phyloP scores from a whole-genome alignment of 768 basidiomycete species.

The Gymnopilus junonius region DNA sequence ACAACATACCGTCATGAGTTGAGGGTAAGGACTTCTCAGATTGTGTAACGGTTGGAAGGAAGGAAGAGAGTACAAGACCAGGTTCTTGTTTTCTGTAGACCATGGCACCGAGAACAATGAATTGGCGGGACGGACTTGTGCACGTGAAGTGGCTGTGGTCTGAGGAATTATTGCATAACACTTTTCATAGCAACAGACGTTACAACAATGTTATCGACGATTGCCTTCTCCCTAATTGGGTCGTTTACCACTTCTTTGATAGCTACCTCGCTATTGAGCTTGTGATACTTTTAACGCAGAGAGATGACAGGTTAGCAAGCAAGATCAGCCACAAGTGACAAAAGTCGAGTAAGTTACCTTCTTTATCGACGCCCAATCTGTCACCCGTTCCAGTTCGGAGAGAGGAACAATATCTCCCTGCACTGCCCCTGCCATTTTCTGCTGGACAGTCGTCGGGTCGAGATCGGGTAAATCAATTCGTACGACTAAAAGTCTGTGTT shows the following conservation, averaged over 20 bases:
- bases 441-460: slow-evolving; percentile 41
- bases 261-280: slow-evolving; percentile 59
- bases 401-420: slow-evolving; percentile 59
- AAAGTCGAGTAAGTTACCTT: slow-evolving; percentile 68
- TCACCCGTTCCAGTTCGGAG: slow-evolving; percentile 44
- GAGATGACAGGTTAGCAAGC: background rate
- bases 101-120: too few species aligned
- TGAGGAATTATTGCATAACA: slow-evolving; percentile 44
- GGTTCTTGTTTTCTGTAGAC: too few species aligned
- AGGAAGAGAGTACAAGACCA: too few species aligned
- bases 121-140: too few species aligned
- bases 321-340: background rate
- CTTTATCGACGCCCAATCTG: slow-evolving; percentile 75
- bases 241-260: slow-evolving; percentile 39
- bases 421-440: slow-evolving; percentile 61
- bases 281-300: slow-evolving; percentile 56
- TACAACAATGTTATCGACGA: slow-evolving; percentile 70
- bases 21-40: too few species aligned
- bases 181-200: slow-evolving; percentile 84
- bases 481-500: slow-evolving; percentile 75
- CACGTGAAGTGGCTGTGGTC: background rate
- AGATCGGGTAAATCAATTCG: slow-evolving; percentile 53
- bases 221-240: slow-evolving; percentile 35
- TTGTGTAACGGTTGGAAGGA: too few species aligned
- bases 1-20: too few species aligned